Evolutionary conservation across 345 rosid genomes (phyloP), one percentile per base, ranked within the genome.

Genomic region (Eucalyptus albens): DNA sequence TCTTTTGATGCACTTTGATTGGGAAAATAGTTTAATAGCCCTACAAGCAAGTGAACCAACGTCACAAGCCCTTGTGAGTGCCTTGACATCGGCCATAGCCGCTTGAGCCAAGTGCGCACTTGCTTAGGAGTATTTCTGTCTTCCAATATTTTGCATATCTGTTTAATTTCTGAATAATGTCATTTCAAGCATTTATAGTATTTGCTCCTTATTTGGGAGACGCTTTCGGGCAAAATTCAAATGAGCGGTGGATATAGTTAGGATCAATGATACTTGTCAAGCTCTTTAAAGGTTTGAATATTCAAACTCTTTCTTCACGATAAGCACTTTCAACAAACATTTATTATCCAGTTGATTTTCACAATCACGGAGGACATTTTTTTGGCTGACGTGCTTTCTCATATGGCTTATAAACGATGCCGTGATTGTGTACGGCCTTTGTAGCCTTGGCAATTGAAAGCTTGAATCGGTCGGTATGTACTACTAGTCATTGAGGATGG

Each of bases 341-440:
- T 10, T 33, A 37, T 72, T 69, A 22, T 17, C 40, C 14, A 21
- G 42, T 33, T 16, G 80, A 7, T 67, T 67, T 67, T 67, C 37
- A 67, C 11, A 67, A 67, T 67, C 37, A 8, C 10, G 11, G 1
- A 31, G 80, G 37, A 16, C 40, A 31, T 15, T 15, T 22, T 67
- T 67, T 67, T 31, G 24, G 42, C 22, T 5, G 7, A 67, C 12
- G 2, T 0, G 24, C 80, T 67, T 5, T 67, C 42, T 67, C 33
- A 4, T 7, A n/a, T 56, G 29, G 77, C 77, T 65, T 15, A 15
- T n/a, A 7, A 65, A 65, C 10, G 21, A n/a, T 65, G 21, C 19
- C 16, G 19, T 4, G 21, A n/a, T 65, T 15, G 9, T n/a, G 77
- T n/a, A 65, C 8, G 2, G 19, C 0, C 5, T n/a, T 3, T 4